Base-by-base conservation (phyloP, 1,139 yeast species). In the Debaryomycetaceae sp. region DNA sequence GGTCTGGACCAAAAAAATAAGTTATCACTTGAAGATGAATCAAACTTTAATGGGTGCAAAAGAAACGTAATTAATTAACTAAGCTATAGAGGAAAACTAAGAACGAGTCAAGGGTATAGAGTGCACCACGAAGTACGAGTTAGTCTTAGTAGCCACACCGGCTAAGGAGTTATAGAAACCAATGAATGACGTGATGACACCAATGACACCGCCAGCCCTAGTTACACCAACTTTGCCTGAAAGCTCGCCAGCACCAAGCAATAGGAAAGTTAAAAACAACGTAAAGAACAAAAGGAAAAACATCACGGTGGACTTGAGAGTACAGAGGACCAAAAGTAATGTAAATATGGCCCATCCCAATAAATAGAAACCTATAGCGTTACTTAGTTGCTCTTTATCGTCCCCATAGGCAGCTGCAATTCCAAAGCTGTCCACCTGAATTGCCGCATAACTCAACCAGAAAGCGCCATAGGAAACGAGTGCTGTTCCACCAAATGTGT, bases 381-480 rank as follows among this genome's bases (percentile, higher is more conserved):
- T 58, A 13, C 34, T 46, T 8, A 63, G 49, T 48, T 59, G 60
- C 6, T 46, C 55, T 5, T 51, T 60, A 37, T 70, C 68, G 6
- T 61, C 69, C 18, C 66, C 76, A 50, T 77, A 81, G 2, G 89
- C 82, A 1, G 67, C 67, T 15, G 62, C 67, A 41, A 89, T 83
- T 29, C 91, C 89, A 53, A 63, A 63, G 32, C 54, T 44, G 16
- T 52, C 50, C 30, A 70, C 45, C 35, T 55, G 48, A 38, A 71
- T 62, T 7, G 74, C 68, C 11, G 70, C 69, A 41, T 51, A 70
- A 13, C 67, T 47, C 35, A 69, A 50, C 76, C 76, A 72, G 50
- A 70, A 72, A 3, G 67, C 63, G 4, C 76, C 76, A 45, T 66
- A 71, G 3, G 70, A 61, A 4, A 65, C 53, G 47, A 71, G 68